Base-by-base conservation (phyloP, 768 basidiomycete species). In the Calocybe indica region DNA sequence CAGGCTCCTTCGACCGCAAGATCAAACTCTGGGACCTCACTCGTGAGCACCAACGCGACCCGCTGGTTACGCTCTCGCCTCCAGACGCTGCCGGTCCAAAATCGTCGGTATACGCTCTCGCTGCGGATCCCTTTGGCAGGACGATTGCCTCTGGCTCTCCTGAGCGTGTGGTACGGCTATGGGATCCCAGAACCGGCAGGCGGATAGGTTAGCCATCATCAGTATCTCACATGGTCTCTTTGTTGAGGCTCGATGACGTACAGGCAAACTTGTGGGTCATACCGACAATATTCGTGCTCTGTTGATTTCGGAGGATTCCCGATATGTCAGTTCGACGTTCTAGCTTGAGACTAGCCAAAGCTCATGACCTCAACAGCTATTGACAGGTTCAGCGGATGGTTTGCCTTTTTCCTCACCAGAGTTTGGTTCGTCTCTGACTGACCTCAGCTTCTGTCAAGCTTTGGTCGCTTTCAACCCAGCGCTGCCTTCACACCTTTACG, bases 201-300 rank as follows among this genome's bases (percentile, higher is more conserved):
- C 74, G 88, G 38, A 83, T 76, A 2, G 79, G 73, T 64, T 52
- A 11, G 52, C 40, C 38, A 22, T 35, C 9, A 37, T 28, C 14
- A 7, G 36, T 11, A 37, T 30, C 33, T 28, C 40, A n/a, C n/a
- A 7, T 9, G 1, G 13, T 12, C 28, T 39, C 3, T 34, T 32
- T 31, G 40, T 32, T 55, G 12, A 53, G 35, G 3, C 15, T 44
- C 22, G n/a, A 22, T 43, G 31, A 10, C 31, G 11, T 45, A 2
- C 68, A 61, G 82, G 85, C 8, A 92, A 96, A 59, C 76, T 98
- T 0, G 91, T 97, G 6, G 95, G 95, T 0, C 95, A 99, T 62
- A 95, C 95, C 0, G 96, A 99, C 64, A 98, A 97, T 56, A 93
- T 99, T 50, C 78, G 95, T 7, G 82, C 91, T 4, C 86, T 97